Evolutionary conservation across 768 basidiomycete species (phyloP).

Genomic region (Tylopilus sp.): DNA sequence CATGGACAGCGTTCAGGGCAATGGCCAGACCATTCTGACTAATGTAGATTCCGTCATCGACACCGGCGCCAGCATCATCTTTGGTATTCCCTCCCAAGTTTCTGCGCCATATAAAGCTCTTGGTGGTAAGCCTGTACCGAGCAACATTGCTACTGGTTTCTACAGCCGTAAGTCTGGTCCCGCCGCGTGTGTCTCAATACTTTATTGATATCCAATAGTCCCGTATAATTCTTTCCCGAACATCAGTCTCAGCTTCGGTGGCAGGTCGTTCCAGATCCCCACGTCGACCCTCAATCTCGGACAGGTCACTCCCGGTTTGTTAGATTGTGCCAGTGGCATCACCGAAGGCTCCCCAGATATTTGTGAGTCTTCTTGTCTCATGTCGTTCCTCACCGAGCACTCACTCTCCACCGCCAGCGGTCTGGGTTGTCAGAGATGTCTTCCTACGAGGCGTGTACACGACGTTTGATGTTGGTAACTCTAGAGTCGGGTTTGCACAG

Average conservation of each 20-base stretch:
- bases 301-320: no score
- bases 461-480: no score
- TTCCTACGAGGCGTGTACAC: no score
- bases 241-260: no score
- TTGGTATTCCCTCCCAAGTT: constrained; percentile 2
- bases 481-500: no score
- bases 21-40: no score
- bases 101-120: not conserved
- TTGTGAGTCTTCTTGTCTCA: constrained; percentile 2
- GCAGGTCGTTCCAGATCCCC: constrained; percentile 32
- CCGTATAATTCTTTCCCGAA: no score
- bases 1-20: no score
- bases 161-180: constrained; percentile 30
- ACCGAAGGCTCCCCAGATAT: constrained; percentile 7
- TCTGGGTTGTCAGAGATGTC: constrained; percentile 34
- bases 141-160: no score
- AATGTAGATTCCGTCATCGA: no score
- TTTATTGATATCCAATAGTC: no score
- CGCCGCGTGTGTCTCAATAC: not conserved
- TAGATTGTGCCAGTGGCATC: constrained; percentile 32
- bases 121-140: constrained; percentile 7
- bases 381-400: not conserved
- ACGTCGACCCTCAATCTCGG: no score
- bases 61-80: constrained; percentile 17
- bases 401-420: not conserved